Base-by-base conservation (phyloP, 2,329 filamentous ascomycete genomes). In the Aspergillus pseudoterreus region DNA sequence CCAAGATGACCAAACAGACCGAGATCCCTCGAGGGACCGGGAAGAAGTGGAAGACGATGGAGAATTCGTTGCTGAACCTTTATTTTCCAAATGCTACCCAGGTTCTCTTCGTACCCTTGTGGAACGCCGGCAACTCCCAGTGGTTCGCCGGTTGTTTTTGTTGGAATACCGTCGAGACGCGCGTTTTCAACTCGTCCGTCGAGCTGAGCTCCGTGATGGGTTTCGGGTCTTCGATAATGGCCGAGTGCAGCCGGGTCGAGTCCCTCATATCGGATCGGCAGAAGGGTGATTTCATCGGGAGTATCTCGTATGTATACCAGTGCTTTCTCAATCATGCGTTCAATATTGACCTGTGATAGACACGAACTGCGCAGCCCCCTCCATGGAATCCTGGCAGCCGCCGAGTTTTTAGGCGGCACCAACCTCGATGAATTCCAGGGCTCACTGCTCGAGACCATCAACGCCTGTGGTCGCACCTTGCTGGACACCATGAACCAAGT, bases 61-160 rank as follows among this genome's bases (percentile, higher is more conserved):
- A 77, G 60, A 72, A 71, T 45, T 59, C 63, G 5, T 58, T 72
- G 42, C 62, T 78, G 8, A 71, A 72, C 22, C 63, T 68, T 17
- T 72, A 75, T 49, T 79, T 82, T 43, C 77, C 77, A 0, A 68
- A 68, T 19, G 74, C 75, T 1, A 66, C 71, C 1, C 77, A 77
- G 45, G 65, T 81, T 4, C 69, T 79, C 3, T 80, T 81, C 51
- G 63, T 80, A 5, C 78, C 78, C 0, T 57, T 81, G 0, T 81
- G 77, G 74, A 78, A 81, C 57, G 71, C 74, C 14, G 72, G 72
- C 11, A 71, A 69, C 17, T 71, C 74, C 41, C 65, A 78, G 56
- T 74, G 77, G 75, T 68, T 76, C 55, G 71, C 67, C 15, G 78
- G 67, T 47, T 75, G 68, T 59, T 76, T 72, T 49, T 77, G 72